Conservation (phyloP, 2,329 filamentous ascomycete species). For the Fusarium virguliforme region DNA sequence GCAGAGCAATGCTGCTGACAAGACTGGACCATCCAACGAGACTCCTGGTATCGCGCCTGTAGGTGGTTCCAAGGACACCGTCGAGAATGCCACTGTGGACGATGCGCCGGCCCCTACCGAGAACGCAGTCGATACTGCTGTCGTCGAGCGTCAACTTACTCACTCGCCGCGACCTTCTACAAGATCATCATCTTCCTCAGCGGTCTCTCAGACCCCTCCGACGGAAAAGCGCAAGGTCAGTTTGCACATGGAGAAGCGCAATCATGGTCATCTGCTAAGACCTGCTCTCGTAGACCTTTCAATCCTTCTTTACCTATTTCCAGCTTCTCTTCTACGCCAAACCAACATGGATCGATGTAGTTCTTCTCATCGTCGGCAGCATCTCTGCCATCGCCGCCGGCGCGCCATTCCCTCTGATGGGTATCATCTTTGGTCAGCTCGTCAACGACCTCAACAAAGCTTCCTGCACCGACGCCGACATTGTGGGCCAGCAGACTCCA, state of each 20-base stretch:
- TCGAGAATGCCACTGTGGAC: constrained; percentile 1
- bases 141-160: constrained; percentile 21
- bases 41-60: background rate
- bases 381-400: constrained; percentile 70
- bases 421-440: constrained; percentile 75
- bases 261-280: constrained; percentile 23
- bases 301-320: constrained; percentile 59
- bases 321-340: constrained; percentile 63
- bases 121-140: constrained; percentile 14
- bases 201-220: constrained; percentile 20
- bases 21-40: background rate
- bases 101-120: constrained; percentile 18
- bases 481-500: constrained; percentile 44
- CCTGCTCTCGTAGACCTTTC: constrained; percentile 32
- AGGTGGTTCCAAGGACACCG: background rate
- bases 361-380: constrained; percentile 61
- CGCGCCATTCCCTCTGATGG: constrained; percentile 75
- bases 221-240: constrained; percentile 35
- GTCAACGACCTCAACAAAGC: constrained; percentile 73
- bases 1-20: constrained; percentile 15
- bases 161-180: constrained; percentile 29
- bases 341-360: constrained; percentile 61
- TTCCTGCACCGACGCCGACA: constrained; percentile 63
- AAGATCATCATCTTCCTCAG: constrained; percentile 32
- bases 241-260: background rate